Conservation (phyloP, 148 eudicot genomes). For the Selenicereus undatus region DNA sequence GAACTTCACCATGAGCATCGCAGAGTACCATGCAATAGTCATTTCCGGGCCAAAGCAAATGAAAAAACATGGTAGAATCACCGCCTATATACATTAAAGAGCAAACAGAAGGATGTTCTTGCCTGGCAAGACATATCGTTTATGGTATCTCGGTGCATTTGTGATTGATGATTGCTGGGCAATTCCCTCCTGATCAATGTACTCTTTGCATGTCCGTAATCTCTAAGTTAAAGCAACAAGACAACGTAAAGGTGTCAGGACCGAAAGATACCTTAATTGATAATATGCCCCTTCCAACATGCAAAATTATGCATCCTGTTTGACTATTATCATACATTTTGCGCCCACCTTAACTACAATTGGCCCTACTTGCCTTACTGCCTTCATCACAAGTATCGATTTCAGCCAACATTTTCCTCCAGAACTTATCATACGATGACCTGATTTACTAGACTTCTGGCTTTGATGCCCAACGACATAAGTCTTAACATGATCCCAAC, state of each 20-base stretch:
- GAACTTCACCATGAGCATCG: background rate
- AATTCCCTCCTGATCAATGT: constrained; percentile 66
- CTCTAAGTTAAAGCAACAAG: constrained; percentile 45
- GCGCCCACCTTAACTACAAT: too few relatives aligned
- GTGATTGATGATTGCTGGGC: constrained; percentile 73
- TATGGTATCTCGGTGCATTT: constrained; percentile 71
- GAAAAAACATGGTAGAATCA: background rate
- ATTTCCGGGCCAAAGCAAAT: background rate
- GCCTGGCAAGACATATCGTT: constrained; percentile 88
- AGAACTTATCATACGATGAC: too few relatives aligned
- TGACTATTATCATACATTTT: too few relatives aligned
- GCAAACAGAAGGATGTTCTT: constrained; percentile 19
- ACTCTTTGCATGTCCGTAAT: constrained; percentile 67
- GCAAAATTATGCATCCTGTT: too few relatives aligned
- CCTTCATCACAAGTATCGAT: too few relatives aligned
- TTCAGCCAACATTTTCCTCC: too few relatives aligned
- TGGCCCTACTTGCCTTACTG: too few relatives aligned
- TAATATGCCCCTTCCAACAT: too few relatives aligned
- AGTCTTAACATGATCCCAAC: constrained; percentile 5
- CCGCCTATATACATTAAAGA: background rate
- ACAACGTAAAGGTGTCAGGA: constrained; percentile 13
- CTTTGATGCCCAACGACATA: background rate
- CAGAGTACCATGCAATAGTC: background rate
- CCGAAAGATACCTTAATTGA: background rate
- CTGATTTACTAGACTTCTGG: background rate